A percentile compares a stretch with the other conserved stretches of the same genome.
These are phyloP conservation scores for Skeletonema marinoi DNA, from an alignment of 108 stramenopile genomes.

Conservation along the genomic window DNA sequence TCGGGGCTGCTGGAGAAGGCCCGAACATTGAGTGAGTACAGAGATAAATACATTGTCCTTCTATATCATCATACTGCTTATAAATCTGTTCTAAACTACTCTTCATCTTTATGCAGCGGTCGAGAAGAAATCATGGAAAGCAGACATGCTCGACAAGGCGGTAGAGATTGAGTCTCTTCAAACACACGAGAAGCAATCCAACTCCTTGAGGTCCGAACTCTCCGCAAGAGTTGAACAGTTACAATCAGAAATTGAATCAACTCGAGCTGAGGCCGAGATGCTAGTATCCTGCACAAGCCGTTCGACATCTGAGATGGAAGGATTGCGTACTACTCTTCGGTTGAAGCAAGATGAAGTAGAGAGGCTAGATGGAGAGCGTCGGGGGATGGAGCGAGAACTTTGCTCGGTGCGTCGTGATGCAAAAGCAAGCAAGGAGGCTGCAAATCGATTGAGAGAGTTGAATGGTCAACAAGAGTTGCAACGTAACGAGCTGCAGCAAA, in stretches of 20 bases:
- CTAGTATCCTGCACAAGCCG: neutral
- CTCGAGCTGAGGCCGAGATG: slow-evolving; percentile 16
- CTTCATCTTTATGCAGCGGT: slow-evolving; percentile 7
- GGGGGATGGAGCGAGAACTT: slow-evolving; percentile 1
- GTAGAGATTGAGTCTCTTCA: slow-evolving; percentile 23
- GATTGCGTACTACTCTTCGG: slow-evolving; percentile 9
- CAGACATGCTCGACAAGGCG: slow-evolving; percentile 9
- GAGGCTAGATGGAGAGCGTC: slow-evolving; percentile 17
- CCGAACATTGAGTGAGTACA: slow-evolving; percentile 6
- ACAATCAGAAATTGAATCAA: slow-evolving; percentile 15
- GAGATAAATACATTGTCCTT: neutral
- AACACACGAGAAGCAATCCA: slow-evolving; percentile 8
- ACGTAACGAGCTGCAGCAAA: slow-evolving; percentile 15
- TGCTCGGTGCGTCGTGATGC: slow-evolving; percentile 10
- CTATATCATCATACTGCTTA: neutral
- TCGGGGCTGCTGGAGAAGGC: slow-evolving; percentile 15
- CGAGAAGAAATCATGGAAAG: slow-evolving; percentile 31
- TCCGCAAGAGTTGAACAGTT: slow-evolving; percentile 14
- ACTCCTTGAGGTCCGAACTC: slow-evolving; percentile 16
- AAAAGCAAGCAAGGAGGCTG: slow-evolving; percentile 14
- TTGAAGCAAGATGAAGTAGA: slow-evolving; percentile 20
- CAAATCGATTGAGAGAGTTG: neutral
- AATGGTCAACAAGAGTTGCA: slow-evolving; percentile 3
- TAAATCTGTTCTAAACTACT: neutral
- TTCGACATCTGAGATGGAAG: slow-evolving; percentile 18